Evolutionary conservation across 768 basidiomycete species (phyloP).

Genomic region (Strobilomyces echinocephalus): DNA sequence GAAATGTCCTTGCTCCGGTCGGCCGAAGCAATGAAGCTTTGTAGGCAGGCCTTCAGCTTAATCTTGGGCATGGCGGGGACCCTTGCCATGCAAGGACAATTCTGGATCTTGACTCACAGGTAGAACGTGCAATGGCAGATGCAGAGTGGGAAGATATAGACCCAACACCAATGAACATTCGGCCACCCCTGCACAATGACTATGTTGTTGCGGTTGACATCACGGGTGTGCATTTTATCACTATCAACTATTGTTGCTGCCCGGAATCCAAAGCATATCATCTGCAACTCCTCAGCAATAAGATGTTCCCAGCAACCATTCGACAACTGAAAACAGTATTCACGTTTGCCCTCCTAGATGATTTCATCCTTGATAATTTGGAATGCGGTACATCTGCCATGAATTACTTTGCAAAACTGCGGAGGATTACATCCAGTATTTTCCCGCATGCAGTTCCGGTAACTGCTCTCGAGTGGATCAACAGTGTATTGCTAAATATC

Average conservation of each 20-base stretch:
- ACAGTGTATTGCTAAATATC: not conserved
- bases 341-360: slow-evolving; percentile 20
- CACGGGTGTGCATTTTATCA: not conserved
- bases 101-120: no score
- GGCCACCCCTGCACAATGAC: not conserved
- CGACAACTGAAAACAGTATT: not conserved
- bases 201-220: not conserved
- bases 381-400: slow-evolving; percentile 10
- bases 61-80: not conserved
- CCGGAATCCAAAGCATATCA: not conserved
- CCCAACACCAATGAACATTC: not conserved
- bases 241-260: not conserved
- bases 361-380: slow-evolving; percentile 16
- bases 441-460: no score
- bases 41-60: no score
- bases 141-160: not conserved
- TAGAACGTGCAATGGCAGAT: no score
- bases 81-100: no score
- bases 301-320: not conserved
- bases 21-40: no score
- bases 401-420: slow-evolving; percentile 9
- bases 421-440: not conserved
- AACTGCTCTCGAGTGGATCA: no score
- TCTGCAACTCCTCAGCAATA: not conserved
- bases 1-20: no score